Base-by-base conservation (phyloP, 352 stramenopile genomes). In the Globisporangium irregulare region DNA sequence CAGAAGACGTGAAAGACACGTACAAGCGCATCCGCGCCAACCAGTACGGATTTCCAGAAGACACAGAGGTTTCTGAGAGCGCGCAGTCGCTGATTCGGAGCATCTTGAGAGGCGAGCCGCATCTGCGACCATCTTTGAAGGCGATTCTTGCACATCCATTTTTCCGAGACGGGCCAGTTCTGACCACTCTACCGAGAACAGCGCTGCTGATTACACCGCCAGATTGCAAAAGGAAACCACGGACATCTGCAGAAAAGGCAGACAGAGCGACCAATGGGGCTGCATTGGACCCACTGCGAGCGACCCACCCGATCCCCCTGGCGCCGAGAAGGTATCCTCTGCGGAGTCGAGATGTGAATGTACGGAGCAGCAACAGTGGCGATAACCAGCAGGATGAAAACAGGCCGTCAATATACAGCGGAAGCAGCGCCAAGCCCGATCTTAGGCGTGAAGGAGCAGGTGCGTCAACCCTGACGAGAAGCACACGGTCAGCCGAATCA, bases 21-120 rank as follows among this genome's bases (percentile, higher is more conserved):
- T 99, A 99, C 80, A 97, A 98, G 43, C 89, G 97, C 53, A 99
- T 99, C 64, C 81, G 98, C 34, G 87, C 87, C 7, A 99, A 99
- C 73, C 83, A 98, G 59, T 99, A 99, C 74, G 85, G 84, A 22
- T 99, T 99, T 64, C 97, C 97, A 0, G 79, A 89, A 7, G 71
- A 94, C 59, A 76, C 96, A 3, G 74, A 90, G 6, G 79, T 99
- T 8, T 98, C 93, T 1, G 68, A 83, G 7, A 81, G 73, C 7
- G 87, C 90, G 4, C 84, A 94, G 66, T 86, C 76, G 18, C 72
- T 97, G 9, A 79, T 96, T n/a, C 79, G 79, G 1, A 79, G 72
- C 24, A 95, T 96, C 22, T 64, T 96, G 69, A 76, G 82, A 3
- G 79, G 84, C 32, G 89, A 96, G 32, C 90, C 89, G 12, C 75